Conservation (phyloP, 2,329 filamentous ascomycete genomes). For the Colletotrichum endophyticum region DNA sequence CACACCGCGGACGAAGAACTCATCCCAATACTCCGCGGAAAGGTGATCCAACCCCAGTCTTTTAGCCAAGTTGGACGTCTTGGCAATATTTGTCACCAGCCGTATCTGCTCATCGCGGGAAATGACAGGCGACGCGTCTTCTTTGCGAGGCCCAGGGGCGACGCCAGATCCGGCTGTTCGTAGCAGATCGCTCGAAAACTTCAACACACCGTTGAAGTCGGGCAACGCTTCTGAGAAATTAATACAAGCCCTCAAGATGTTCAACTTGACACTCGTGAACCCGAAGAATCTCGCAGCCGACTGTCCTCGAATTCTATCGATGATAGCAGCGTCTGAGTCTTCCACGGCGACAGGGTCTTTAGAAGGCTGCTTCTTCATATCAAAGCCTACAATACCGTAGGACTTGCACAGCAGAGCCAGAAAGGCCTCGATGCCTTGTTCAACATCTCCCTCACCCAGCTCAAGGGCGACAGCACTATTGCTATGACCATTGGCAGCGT, state of each 20-base stretch:
- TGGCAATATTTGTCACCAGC: slow-evolving; percentile 83
- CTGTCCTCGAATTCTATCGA: slow-evolving; percentile 65
- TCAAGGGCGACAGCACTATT: slow-evolving; percentile 62
- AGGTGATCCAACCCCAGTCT: slow-evolving; percentile 74
- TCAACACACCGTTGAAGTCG: slow-evolving; percentile 88
- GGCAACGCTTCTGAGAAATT: slow-evolving; percentile 93
- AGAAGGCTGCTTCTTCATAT: slow-evolving; percentile 34
- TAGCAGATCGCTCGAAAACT: slow-evolving; percentile 83
- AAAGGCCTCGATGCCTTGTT: slow-evolving; percentile 69
- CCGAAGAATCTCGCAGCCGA: slow-evolving; percentile 72
- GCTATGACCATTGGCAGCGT: slow-evolving; percentile 53
- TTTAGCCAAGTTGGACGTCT: slow-evolving; percentile 79
- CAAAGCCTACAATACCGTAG: slow-evolving; percentile 66
- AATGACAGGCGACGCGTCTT: slow-evolving; percentile 74
- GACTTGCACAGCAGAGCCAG: slow-evolving; percentile 65
- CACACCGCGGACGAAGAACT: slow-evolving; percentile 84
- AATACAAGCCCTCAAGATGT: slow-evolving; percentile 87
- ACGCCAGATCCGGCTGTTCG: slow-evolving; percentile 82
- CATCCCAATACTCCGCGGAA: slow-evolving; percentile 93
- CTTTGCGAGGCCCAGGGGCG: slow-evolving; percentile 72
- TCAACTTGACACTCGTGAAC: slow-evolving; percentile 79
- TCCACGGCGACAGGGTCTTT: slow-evolving; percentile 27
- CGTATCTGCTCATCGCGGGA: slow-evolving; percentile 83
- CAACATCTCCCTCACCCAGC: slow-evolving; percentile 68
- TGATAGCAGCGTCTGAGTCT: slow-evolving; percentile 57